phyloP scores from a whole-genome alignment of 345 rosid species.

The Kandelia obovata region DNA sequence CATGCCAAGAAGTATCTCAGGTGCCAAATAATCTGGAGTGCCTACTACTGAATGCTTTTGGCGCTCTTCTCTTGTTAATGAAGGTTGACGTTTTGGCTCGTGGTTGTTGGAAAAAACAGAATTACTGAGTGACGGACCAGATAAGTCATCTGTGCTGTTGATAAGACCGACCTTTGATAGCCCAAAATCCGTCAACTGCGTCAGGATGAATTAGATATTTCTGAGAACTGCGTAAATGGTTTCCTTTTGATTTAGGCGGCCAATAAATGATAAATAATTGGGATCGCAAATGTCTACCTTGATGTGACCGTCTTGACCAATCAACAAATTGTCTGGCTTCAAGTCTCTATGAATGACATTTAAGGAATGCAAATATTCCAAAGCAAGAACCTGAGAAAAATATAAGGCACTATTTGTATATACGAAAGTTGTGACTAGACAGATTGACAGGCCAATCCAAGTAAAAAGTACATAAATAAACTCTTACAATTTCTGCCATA shows the following conservation, averaged over 20 bases:
- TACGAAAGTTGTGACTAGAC: conserved; percentile 25
- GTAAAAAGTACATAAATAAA: conserved; percentile 15
- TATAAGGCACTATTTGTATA: conserved; percentile 30
- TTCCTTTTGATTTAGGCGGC: background rate
- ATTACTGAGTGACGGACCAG: conserved; percentile 60
- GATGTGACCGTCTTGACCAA: conserved; percentile 95
- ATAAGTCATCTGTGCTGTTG: conserved; percentile 89
- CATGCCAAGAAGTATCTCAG: conserved; percentile 98
- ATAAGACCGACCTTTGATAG: conserved; percentile 96
- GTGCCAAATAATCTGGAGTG: conserved; percentile 98
- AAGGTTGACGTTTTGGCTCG: conserved; percentile 41
- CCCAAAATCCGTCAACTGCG: conserved; percentile 99
- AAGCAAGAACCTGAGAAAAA: conserved; percentile 82
- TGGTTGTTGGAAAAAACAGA: conserved; percentile 52
- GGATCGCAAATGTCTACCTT: conserved; percentile 54
- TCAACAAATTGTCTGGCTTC: conserved; percentile 84
- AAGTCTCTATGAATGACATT: conserved; percentile 42
- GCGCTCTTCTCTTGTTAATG: conserved; percentile 52
- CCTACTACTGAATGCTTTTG: conserved; percentile 80
- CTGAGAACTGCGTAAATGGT: conserved; percentile 6
- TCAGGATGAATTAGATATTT: conserved; percentile 32
- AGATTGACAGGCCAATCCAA: background rate
- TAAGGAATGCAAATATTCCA: conserved; percentile 93
- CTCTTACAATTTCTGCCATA: conserved; percentile 93
- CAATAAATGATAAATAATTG: background rate